A percentile compares a stretch with the other conserved stretches of the same genome.
Evolutionary conservation across 345 rosid species (phyloP).

Genomic region (Populus alba): DNA sequence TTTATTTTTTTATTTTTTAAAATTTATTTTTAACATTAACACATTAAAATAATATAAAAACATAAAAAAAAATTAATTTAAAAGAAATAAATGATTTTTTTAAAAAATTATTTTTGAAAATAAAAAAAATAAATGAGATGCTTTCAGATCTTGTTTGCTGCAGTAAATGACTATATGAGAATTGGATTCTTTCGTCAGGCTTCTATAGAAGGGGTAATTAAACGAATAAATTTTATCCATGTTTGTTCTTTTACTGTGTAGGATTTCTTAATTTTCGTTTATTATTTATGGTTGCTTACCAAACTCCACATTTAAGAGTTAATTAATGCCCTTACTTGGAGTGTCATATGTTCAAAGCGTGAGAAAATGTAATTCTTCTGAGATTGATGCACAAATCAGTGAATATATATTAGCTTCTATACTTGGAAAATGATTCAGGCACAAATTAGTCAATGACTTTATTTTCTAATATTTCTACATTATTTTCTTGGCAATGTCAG

Average conservation of each 20-base stretch:
- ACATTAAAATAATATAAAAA: no score
- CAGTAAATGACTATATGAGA: background rate
- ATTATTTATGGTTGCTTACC: background rate
- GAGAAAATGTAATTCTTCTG: background rate
- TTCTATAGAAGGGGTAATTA: background rate
- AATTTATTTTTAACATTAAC: no score
- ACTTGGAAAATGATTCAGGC: background rate
- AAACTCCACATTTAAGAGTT: background rate
- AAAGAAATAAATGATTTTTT: no score
- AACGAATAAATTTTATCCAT: background rate
- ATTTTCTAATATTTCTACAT: background rate
- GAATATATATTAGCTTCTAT: background rate
- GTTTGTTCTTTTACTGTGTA: background rate
- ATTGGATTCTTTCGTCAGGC: background rate
- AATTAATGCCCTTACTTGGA: background rate
- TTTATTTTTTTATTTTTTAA: no score
- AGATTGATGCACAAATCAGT: background rate
- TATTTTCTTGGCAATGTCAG: slow-evolving; percentile 43
- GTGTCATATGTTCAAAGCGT: background rate
- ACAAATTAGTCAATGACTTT: background rate
- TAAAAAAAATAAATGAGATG: background rate
- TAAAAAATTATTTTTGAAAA: no score
- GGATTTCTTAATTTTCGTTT: background rate
- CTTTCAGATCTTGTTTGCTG: background rate
- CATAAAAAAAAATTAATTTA: no score